Conservation (phyloP, 345 rosid genomes). For the Salix caprea region DNA sequence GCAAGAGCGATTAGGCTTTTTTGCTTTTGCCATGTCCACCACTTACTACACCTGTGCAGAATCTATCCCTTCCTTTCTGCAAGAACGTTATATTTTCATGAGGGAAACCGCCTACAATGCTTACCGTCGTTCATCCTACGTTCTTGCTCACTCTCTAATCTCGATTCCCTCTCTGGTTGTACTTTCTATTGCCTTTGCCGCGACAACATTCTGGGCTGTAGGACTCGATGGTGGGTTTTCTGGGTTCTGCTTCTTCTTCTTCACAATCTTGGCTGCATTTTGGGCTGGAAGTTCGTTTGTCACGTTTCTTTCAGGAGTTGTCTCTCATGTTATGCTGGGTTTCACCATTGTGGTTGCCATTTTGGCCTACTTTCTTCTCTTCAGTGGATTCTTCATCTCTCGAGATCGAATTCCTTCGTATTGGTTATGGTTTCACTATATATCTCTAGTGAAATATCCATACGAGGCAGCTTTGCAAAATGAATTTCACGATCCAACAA, state of each 20-base stretch:
- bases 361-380: constrained; percentile 76
- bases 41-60: constrained; percentile 32
- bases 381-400: constrained; percentile 92
- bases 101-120: constrained; percentile 41
- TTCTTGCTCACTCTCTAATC: constrained; percentile 71
- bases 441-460: constrained; percentile 81
- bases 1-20: constrained; percentile 25
- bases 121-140: constrained; percentile 83
- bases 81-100: constrained; percentile 32
- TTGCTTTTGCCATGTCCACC: constrained; percentile 31
- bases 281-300: constrained; percentile 97
- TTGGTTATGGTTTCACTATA: constrained; percentile 93
- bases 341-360: constrained; percentile 82
- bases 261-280: constrained; percentile 61
- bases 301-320: constrained; percentile 78
- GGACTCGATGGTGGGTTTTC: constrained; percentile 66
- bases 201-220: constrained; percentile 67
- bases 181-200: constrained; percentile 67
- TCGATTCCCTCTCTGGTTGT: constrained; percentile 61
- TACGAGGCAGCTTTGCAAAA: constrained; percentile 45
- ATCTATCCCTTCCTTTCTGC: constrained; percentile 28
- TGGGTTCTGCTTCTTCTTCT: constrained; percentile 75
- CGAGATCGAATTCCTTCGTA: constrained; percentile 63
- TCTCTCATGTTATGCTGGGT: constrained; percentile 81
- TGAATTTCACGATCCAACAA: constrained; percentile 20